A percentile compares a stretch with the other conserved stretches of the same genome.
Conservation (phyloP, 345 rosid genomes). For the Psidium guajava region DNA sequence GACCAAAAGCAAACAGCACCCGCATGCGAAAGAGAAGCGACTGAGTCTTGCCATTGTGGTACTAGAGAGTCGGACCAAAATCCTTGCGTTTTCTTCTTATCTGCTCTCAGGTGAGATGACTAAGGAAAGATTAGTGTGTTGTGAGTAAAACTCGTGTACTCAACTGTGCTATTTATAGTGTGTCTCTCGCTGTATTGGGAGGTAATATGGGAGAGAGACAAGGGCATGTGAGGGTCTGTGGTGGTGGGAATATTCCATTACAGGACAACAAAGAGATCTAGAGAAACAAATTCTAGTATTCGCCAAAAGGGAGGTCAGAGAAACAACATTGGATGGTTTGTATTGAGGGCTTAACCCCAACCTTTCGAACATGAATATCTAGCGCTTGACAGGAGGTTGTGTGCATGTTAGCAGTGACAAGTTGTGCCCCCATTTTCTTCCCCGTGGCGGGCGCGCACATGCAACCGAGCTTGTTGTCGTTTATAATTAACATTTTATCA, state of each 20-base stretch:
- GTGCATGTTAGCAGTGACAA: neutral
- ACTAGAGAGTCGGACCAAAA: neutral
- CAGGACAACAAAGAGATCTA: neutral
- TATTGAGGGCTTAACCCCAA: slow-evolving; percentile 8
- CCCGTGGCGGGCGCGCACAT: neutral
- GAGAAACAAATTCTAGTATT: neutral
- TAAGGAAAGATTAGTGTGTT: neutral
- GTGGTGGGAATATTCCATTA: neutral
- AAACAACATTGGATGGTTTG: slow-evolving; percentile 20
- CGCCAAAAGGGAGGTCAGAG: neutral
- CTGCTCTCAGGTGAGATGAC: neutral
- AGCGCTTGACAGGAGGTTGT: neutral
- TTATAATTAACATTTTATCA: neutral
- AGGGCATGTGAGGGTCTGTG: neutral
- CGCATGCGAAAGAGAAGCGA: neutral
- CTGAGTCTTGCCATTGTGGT: neutral
- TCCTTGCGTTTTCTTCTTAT: neutral
- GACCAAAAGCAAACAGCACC: slow-evolving; percentile 10
- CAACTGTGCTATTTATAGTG: neutral
- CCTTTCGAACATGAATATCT: slow-evolving; percentile 16
- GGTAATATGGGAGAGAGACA: neutral
- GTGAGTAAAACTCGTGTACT: neutral
- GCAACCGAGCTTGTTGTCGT: neutral
- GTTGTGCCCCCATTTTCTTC: neutral
- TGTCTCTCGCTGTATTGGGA: neutral